Base-by-base conservation (phyloP, 1,284 basidiomycete species). In the Ganoderma leucocontextum region DNA sequence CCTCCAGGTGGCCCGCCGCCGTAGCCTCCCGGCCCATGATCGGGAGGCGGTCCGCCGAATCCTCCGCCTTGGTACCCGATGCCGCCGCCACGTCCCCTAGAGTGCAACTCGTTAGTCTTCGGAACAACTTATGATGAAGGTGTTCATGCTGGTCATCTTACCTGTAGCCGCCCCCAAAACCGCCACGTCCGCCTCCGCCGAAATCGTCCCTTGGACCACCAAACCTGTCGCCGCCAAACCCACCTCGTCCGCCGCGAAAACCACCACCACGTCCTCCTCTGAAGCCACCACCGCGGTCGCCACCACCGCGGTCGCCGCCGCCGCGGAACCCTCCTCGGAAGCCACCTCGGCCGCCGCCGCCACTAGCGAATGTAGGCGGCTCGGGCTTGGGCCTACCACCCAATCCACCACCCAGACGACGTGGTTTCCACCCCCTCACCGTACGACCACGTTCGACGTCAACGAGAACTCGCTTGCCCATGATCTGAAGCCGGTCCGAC, bases 391-490 rank as follows among this genome's bases (percentile, higher is more conserved):
- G 94, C 63, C 94, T 87, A 15, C 97, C 98, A 25, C 98, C 98
- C 33, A 99, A 86, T 0, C 98, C 98, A 19, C 97, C 98, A 33
- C 97, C 98, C 0, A 99, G 84, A 66, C 96, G 90, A 69, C 94
- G 92, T 6, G 98, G 98, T 78, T 98, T 98, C 98, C 98, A 99
- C 8, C 96, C 98, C 72, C 97, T 92, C 36, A 99, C 98, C 1
- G 98, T 99, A 62, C 97, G 90, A 8, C 98, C 98, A 57, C 98
- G 91, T 82, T 99, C 98, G 64, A 99, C 97, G 78, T 99, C 98
- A 63, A 99, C 97, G 53, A 99, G 86, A 70, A 99, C 96, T 71
- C 94, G 87, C 78, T 98, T 96, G 76, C 95, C 95, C 86, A 96
- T 93, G 75, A 99, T 96, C 71, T 95, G 94, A 60, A 99, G 87